Base-by-base conservation (phyloP, 139 green algal species). In the Limnomonas spitsbergensis region DNA sequence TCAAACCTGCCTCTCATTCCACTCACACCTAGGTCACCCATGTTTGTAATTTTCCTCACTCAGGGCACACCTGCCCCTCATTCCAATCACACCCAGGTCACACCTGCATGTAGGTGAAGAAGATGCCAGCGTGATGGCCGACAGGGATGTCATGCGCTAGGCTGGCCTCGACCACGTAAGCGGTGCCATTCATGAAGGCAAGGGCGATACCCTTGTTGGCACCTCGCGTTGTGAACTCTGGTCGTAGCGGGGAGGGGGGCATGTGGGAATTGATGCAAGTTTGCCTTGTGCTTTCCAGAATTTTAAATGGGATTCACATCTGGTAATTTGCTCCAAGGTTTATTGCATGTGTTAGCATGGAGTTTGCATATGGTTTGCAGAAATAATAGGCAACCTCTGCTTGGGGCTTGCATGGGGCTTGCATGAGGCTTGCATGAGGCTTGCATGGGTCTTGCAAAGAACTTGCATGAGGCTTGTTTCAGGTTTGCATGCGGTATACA, bases 71-170 rank as follows among this genome's bases (percentile, higher is more conserved):
- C n/a, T n/a, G n/a, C n/a, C n/a, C n/a, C n/a, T n/a, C n/a, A n/a
- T n/a, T n/a, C n/a, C n/a, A n/a, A n/a, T n/a, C 29, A 36, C 26
- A 72, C 47, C 20, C 14, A 61, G 20, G 9, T 34, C 61, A 72
- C 27, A 80, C 77, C 2, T 69, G 53, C 82, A 86, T 83, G 78
- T 86, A 86, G 1, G 78, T 81, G 78, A 86, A 81, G 0, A 83
- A 73, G 74, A 83, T 83, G 68, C 79, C 80, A 0, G 78, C 67
- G 42, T 86, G 82, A 39, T 86, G 82, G 20, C 82, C 78, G 36
- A 86, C 37, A 0, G 73, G 73, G 0, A 1, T 14, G 20, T 61
- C 47, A 61, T 14, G 14, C n/a, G 71, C 4, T 0, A 67, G 40
- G 9, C 20, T 61, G 53, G 66, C 74, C 3, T 79, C 78, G 1